A percentile compares a stretch with the other conserved stretches of the same genome.
phyloP scores from a whole-genome alignment of 1,284 basidiomycete species.

The Sporisorium exsertum region DNA sequence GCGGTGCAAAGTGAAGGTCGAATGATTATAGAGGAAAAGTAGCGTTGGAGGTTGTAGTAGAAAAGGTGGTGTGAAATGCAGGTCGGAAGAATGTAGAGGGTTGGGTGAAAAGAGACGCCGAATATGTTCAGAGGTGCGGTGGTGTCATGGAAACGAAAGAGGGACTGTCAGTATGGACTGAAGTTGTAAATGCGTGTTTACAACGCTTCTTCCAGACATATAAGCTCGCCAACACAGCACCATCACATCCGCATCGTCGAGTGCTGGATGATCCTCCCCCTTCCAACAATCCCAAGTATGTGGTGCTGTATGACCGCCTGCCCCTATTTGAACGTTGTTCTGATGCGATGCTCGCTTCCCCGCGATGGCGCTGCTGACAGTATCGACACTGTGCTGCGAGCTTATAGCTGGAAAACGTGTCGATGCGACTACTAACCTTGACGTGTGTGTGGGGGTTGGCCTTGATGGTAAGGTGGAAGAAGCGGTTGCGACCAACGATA shows the following conservation, averaged over 20 bases:
- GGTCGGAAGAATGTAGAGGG: background rate
- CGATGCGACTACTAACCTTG: slow-evolving; percentile 49
- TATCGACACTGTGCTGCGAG: slow-evolving; percentile 12
- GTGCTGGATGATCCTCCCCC: background rate
- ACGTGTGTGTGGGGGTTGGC: slow-evolving; percentile 51
- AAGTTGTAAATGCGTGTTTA: background rate
- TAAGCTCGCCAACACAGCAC: slow-evolving; percentile 7
- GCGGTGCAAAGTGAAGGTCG: slow-evolving; percentile 2
- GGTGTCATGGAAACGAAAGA: background rate
- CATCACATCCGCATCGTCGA: background rate
- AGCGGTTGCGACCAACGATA: slow-evolving; percentile 18
- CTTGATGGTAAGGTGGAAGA: slow-evolving; percentile 54
- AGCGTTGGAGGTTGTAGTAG: background rate
- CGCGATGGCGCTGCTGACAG: background rate
- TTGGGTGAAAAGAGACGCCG: background rate
- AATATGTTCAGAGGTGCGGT: background rate
- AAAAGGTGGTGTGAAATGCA: background rate
- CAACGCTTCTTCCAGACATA: background rate
- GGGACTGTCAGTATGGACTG: slow-evolving; percentile 24
- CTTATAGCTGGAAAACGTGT: background rate
- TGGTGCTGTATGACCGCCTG: background rate
- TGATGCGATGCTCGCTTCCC: background rate
- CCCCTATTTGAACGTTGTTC: background rate
- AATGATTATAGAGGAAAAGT: background rate
- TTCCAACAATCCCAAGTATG: background rate